Base-by-base conservation (phyloP, 371 early-diverging fungal species). In the Mucor plumbeus region DNA sequence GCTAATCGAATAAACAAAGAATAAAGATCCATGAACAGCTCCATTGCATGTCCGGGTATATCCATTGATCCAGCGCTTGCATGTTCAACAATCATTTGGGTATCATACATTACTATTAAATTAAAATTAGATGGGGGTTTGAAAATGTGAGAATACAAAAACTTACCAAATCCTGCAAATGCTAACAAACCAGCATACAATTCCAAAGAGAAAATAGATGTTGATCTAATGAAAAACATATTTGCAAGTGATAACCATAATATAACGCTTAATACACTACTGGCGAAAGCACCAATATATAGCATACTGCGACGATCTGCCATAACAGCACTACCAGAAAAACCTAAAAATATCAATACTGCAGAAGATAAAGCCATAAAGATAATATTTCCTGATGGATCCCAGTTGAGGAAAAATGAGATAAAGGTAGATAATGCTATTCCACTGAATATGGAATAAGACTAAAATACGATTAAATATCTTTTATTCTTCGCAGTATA, bases 81-180 rank as follows among this genome's bases (percentile, higher is more conserved):
- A 62, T 78, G 65, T 41, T 81, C 81, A 17, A 89, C 77, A 67
- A 89, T 87, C 72, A 85, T 65, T 72, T 89, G 87, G 11, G 89
- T 89, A 74, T 89, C 89, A 67, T 81, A 89, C 50, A 89, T 65
- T 9, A 89, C 79, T 78, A 68, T 47, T 3, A 26, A 26, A 1
- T 26, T 26, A 3, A 26, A 26, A 3, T 26, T 26, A 26, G 26
- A 1, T 26, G 26, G 26, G 26, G 26, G 26, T 1, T 26, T 26
- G 26, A 26, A 26, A 3, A 26, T 1, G 3, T 26, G 26, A 26
- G 1, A 26, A 26, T 26, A 26, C 26, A 26, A 3, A 26, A 26
- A 26, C 60, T 67, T 80, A 83, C 79, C 79, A 72, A 75, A 81
- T 39, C 77, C 82, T 39, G 70, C 70, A 64, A 89, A 89, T 3